These are phyloP conservation scores for Penicillium herquei DNA, from an alignment of 495 filamentous ascomycete species.

Conservation along the genomic window DNA sequence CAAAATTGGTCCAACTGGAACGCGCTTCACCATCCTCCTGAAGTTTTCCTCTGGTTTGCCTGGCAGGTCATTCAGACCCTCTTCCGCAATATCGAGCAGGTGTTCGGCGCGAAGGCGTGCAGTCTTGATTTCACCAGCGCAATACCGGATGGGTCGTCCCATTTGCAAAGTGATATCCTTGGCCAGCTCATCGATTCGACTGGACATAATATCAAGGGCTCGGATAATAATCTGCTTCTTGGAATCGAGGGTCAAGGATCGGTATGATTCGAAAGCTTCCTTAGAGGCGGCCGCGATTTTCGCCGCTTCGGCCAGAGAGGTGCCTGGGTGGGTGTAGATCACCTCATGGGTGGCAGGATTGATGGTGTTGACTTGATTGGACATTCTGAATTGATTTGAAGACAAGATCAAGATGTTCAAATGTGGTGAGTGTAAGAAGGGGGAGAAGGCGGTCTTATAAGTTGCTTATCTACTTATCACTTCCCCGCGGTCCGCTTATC, in stretches of 20 bases:
- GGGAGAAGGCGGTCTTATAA: not conserved
- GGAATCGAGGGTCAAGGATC: constrained; percentile 59
- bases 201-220: constrained; percentile 65
- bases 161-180: constrained; percentile 88
- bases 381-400: constrained; percentile 51
- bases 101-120: constrained; percentile 81
- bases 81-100: constrained; percentile 73
- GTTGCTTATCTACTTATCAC: too few species aligned
- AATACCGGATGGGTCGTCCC: constrained; percentile 89
- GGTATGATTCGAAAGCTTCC: constrained; percentile 69
- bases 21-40: constrained; percentile 82
- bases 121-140: constrained; percentile 77
- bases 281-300: constrained; percentile 63
- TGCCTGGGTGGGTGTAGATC: constrained; percentile 75
- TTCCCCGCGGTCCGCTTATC: too few species aligned
- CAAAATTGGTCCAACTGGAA: constrained; percentile 79
- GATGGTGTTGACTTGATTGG: constrained; percentile 83
- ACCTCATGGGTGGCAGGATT: constrained; percentile 82
- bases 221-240: constrained; percentile 76
- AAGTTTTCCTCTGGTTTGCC: constrained; percentile 83
- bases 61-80: constrained; percentile 60
- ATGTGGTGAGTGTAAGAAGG: constrained; percentile 4
- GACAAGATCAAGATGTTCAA: not conserved
- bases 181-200: constrained; percentile 73
- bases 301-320: constrained; percentile 65